phyloP scores from a whole-genome alignment of 345 rosid species.

The Reutealis trisperma region DNA sequence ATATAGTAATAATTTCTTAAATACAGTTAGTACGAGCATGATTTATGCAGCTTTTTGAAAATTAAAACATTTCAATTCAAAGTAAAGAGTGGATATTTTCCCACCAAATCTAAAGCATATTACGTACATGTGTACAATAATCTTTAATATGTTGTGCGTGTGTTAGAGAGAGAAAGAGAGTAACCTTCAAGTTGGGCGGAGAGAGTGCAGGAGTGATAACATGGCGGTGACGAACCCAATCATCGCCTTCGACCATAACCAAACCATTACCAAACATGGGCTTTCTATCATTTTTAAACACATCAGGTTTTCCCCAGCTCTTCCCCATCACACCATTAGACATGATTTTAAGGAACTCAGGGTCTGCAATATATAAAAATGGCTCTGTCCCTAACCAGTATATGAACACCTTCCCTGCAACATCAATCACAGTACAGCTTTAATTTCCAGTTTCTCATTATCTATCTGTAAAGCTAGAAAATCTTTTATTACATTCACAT shows the following conservation, averaged over 20 bases:
- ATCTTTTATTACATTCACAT: too few species aligned
- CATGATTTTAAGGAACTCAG: constrained; percentile 76
- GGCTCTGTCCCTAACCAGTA: constrained; percentile 98
- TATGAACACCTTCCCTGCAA: constrained; percentile 81
- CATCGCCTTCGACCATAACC: constrained; percentile 87
- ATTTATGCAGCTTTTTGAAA: too few species aligned
- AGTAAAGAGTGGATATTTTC: too few species aligned
- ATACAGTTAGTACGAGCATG: too few species aligned
- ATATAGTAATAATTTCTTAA: too few species aligned
- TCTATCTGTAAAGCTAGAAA: too few species aligned
- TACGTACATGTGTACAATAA: too few species aligned
- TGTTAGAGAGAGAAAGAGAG: constrained; percentile 6
- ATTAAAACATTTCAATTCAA: too few species aligned
- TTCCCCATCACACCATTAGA: constrained; percentile 81
- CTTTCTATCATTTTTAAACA: constrained; percentile 76
- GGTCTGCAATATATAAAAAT: constrained; percentile 83
- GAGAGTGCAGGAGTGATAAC: constrained; percentile 84
- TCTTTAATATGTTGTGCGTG: neutral
- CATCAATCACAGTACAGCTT: neutral
- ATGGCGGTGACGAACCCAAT: constrained; percentile 91
- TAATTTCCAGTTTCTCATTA: too few species aligned
- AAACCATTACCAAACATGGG: constrained; percentile 95
- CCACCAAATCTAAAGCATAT: too few species aligned
- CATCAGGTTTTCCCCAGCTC: constrained; percentile 91
- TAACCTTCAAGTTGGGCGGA: constrained; percentile 78